A percentile compares a stretch with the other conserved stretches of the same genome.
These are phyloP conservation scores for Trametes sp. DNA, from an alignment of 1,284 basidiomycete genomes.

Conservation along the genomic window DNA sequence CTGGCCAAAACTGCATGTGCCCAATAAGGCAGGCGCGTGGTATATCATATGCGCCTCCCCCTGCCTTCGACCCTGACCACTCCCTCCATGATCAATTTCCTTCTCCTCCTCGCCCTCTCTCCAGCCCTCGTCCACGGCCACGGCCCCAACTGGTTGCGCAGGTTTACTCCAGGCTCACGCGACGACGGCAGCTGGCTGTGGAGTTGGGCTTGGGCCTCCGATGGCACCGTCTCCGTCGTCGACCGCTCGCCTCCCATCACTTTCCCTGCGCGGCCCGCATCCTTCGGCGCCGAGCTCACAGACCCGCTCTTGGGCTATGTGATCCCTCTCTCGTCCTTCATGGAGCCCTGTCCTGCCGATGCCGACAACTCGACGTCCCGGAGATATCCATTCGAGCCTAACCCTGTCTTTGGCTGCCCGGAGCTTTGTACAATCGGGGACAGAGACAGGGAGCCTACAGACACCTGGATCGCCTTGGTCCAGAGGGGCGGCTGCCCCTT, in stretches of 20 bases:
- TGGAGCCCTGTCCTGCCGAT: conserved; percentile 55
- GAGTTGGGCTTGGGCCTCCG: conserved; percentile 69
- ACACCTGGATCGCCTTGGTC: conserved; percentile 86
- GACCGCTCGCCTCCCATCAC: conserved; percentile 71
- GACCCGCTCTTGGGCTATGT: conserved; percentile 79
- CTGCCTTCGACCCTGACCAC: conserved; percentile 6
- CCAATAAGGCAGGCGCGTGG: conserved; percentile 21
- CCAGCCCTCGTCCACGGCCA: conserved; percentile 26
- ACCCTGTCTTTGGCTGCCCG: conserved; percentile 68
- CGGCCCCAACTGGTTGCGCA: conserved; percentile 41
- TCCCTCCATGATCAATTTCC: conserved; percentile 33
- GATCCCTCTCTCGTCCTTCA: conserved; percentile 79
- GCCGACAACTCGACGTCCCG: conserved; percentile 26
- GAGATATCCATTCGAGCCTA: conserved; percentile 30
- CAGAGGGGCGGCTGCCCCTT: conserved; percentile 90
- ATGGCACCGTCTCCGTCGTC: conserved; percentile 81
- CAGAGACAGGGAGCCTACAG: conserved; percentile 60
- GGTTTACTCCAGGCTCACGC: conserved; percentile 34
- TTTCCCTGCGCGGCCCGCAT: conserved; percentile 70
- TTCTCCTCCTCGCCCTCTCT: conserved; percentile 30
- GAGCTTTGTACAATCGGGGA: conserved; percentile 63
- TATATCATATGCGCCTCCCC: conserved; percentile 24
- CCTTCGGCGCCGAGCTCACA: conserved; percentile 76
- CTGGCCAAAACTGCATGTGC: not conserved
- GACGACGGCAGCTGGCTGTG: conserved; percentile 49